Conservation (phyloP, 768 basidiomycete genomes). For the Termitomyces bulborhizus region DNA sequence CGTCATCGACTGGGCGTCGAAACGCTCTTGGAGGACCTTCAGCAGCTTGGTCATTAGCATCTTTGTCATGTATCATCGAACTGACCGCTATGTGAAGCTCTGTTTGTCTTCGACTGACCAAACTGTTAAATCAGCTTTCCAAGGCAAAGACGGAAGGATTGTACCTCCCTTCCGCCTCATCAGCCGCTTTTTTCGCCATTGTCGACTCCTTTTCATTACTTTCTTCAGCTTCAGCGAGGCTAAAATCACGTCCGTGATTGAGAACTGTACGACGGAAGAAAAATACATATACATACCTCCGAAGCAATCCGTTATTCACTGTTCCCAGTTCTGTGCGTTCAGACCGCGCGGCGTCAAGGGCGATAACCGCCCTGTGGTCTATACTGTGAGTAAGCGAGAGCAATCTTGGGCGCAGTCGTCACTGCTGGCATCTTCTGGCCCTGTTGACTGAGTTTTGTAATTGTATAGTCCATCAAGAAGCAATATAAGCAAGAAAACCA, state of each 20-base stretch:
- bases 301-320: neutral
- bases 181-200: neutral
- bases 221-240: conserved; percentile 3
- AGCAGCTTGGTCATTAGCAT: neutral
- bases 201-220: neutral
- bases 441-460: neutral
- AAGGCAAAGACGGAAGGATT: neutral
- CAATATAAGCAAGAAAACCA: neutral
- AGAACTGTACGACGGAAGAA: neutral
- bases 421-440: neutral
- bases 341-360: neutral
- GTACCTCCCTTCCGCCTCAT: neutral
- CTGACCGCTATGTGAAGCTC: conserved; percentile 7
- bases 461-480: neutral
- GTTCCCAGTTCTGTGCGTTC: neutral
- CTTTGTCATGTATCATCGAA: neutral
- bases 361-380: neutral
- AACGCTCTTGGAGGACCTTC: conserved; percentile 48
- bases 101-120: conserved; percentile 3
- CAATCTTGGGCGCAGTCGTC: neutral
- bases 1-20: conserved; percentile 50
- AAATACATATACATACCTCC: neutral
- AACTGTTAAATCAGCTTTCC: neutral
- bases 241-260: neutral
- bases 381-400: conserved; percentile 11